phyloP scores from a whole-genome alignment of 768 basidiomycete species.

The Leucosporidium creatinivorum region DNA sequence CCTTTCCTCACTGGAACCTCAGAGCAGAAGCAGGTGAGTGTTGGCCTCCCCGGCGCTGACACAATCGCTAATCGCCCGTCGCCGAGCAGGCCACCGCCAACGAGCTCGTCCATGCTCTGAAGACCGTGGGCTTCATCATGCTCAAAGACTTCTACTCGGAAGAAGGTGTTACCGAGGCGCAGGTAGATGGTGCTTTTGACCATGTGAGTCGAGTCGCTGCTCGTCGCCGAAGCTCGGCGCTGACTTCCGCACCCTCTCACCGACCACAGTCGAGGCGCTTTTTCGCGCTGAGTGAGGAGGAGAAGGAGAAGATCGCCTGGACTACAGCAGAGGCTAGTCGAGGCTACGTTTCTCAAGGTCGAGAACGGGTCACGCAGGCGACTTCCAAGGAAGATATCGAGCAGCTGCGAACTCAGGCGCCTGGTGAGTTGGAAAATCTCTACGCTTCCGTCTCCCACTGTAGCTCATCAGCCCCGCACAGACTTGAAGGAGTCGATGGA shows the following conservation, averaged over 20 bases:
- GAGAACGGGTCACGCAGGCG: slow-evolving; percentile 52
- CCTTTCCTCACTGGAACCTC: slow-evolving; percentile 54
- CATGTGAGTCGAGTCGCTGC: slow-evolving; percentile 49
- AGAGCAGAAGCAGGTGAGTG: slow-evolving; percentile 49
- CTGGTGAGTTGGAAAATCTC: slow-evolving; percentile 47
- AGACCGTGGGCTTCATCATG: slow-evolving; percentile 62
- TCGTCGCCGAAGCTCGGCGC: neutral
- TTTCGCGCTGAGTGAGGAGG: slow-evolving; percentile 57
- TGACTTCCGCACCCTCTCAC: neutral
- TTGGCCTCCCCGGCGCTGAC: too few species aligned
- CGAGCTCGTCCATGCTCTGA: slow-evolving; percentile 68
- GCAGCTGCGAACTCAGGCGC: slow-evolving; percentile 61
- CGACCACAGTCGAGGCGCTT: slow-evolving; percentile 52
- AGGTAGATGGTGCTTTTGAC: slow-evolving; percentile 55
- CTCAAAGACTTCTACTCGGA: slow-evolving; percentile 59
- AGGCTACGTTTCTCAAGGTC: slow-evolving; percentile 71
- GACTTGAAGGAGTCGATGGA: slow-evolving; percentile 63
- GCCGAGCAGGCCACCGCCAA: slow-evolving; percentile 48
- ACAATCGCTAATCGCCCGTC: too few species aligned
- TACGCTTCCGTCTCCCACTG: slow-evolving; percentile 46
- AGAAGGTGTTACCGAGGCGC: slow-evolving; percentile 47
- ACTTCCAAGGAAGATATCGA: slow-evolving; percentile 58
- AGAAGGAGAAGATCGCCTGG: slow-evolving; percentile 62
- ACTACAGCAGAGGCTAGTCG: slow-evolving; percentile 53
- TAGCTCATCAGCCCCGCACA: neutral